Base-by-base conservation (phyloP, 176 grass and related monocot species). In the Alopecurus myosuroides region DNA sequence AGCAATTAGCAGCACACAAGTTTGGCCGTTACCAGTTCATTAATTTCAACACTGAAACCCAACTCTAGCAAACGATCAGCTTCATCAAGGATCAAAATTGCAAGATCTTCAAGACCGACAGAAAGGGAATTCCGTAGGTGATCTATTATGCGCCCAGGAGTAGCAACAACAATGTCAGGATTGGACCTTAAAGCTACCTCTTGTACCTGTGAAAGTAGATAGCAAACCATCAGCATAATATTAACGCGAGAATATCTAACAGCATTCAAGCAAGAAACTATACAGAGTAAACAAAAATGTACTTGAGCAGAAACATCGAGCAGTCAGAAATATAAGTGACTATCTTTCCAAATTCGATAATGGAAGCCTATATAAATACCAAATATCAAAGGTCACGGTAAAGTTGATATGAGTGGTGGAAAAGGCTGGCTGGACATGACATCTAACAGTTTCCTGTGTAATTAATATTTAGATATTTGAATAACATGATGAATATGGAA, bases 81-180 rank as follows among this genome's bases (percentile, higher is more conserved):
- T 84, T 98, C 96, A 46, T 98, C 96, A 86, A 98, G 91, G 39
- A 98, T 98, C 77, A 98, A 84, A 90, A 98, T 88, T 76, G 96
- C 87, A 75, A 94, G 93, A 87, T 98, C 93, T 90, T 98, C 93
- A 62, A 98, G 85, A 13, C 96, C 96, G 87, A 98, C 89, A 41
- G 96, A 98, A 61, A 95, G 58, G 57, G 93, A 92, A 81, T 98
- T 98, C 11, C 91, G 82, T 57, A 98, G 42, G 90, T 98, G 96
- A 85, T 98, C 96, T 74, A 98, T 95, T 85, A 98, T 94, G 84
- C 96, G 82, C 22, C 96, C 96, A 81, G 96, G 96, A 80, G 96
- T 98, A 19, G 93, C 93, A 70, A 98, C 96, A 42, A 98, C 96
- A 62, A 98, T 98, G 78, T 98, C 96, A 90, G 96, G 96, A 89